phyloP scores from a whole-genome alignment of 2,329 filamentous ascomycete species.

The Boeremia lycopersici region DNA sequence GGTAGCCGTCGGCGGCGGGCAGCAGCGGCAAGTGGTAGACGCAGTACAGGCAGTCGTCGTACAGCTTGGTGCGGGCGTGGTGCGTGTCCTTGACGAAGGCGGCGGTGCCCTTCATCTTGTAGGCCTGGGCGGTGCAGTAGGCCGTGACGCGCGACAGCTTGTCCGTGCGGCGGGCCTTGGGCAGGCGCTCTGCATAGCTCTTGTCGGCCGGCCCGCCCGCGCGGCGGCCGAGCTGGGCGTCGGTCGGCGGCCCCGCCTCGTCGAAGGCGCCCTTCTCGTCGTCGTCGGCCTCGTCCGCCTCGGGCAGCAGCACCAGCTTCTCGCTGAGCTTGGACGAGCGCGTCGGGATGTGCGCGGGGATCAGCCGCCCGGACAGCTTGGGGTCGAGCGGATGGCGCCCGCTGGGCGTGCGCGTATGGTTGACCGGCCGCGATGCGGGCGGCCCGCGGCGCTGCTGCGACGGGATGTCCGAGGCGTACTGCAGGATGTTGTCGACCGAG shows the following conservation, averaged over 20 bases:
- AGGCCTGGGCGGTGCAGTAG: slow-evolving; percentile 94
- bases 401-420: slow-evolving; percentile 56
- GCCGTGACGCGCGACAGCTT: slow-evolving; percentile 90
- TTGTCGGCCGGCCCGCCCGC: slow-evolving; percentile 72
- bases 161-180: slow-evolving; percentile 84
- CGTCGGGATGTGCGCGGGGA: slow-evolving; percentile 71
- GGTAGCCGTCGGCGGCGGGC: slow-evolving; percentile 83
- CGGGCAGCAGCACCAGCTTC: slow-evolving; percentile 93
- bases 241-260: slow-evolving; percentile 67
- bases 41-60: slow-evolving; percentile 95
- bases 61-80: slow-evolving; percentile 90
- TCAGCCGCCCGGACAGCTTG: slow-evolving; percentile 62
- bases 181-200: slow-evolving; percentile 90
- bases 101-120: slow-evolving; percentile 86
- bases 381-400: slow-evolving; percentile 60
- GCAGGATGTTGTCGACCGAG: slow-evolving; percentile 90
- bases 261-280: slow-evolving; percentile 62
- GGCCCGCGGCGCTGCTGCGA: slow-evolving; percentile 86
- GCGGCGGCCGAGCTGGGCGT: slow-evolving; percentile 69
- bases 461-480: slow-evolving; percentile 92
- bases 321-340: slow-evolving; percentile 93
- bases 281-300: slow-evolving; percentile 65
- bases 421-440: slow-evolving; percentile 58
- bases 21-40: slow-evolving; percentile 92
- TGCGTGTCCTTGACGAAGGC: slow-evolving; percentile 88